Conservation (phyloP, 257 asterid genomes). For the Solanum chmielewskii region DNA sequence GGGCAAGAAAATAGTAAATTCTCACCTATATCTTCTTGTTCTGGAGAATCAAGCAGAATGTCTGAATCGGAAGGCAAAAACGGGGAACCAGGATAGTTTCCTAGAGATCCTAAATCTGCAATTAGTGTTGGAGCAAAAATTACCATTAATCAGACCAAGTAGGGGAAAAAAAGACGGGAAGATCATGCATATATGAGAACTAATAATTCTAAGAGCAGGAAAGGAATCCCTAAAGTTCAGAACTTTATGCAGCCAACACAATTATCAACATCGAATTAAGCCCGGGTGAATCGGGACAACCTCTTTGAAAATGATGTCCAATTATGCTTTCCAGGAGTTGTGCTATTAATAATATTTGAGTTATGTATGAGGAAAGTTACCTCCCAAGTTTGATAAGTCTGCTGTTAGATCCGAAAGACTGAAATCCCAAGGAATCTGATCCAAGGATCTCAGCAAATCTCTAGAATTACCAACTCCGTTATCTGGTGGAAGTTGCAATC, state of each 20-base stretch:
- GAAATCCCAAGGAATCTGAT: constrained; percentile 89
- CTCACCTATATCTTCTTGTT: constrained; percentile 81
- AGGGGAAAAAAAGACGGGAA: neutral
- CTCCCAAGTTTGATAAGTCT: constrained; percentile 77
- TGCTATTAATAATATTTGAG: neutral
- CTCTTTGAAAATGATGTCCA: neutral
- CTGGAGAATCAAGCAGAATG: constrained; percentile 85
- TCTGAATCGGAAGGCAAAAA: constrained; percentile 95
- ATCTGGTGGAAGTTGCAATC: constrained; percentile 71
- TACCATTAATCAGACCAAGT: neutral
- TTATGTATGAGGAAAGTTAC: constrained; percentile 12
- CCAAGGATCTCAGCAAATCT: constrained; percentile 70
- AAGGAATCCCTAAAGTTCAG: neutral
- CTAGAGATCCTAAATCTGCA: constrained; percentile 93
- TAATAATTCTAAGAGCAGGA: neutral
- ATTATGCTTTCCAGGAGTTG: neutral
- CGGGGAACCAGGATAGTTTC: constrained; percentile 86
- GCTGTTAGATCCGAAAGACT: constrained; percentile 87
- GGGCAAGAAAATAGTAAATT: neutral
- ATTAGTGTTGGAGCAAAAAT: neutral
- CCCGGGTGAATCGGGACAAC: too few relatives aligned
- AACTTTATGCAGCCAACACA: neutral
- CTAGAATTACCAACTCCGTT: constrained; percentile 73
- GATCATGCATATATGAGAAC: too few relatives aligned
- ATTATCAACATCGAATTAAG: neutral